Evolutionary conservation across 1,284 basidiomycete genomes (phyloP), one percentile per base, ranked within the genome.

Genomic region (Earliella scabrosa): DNA sequence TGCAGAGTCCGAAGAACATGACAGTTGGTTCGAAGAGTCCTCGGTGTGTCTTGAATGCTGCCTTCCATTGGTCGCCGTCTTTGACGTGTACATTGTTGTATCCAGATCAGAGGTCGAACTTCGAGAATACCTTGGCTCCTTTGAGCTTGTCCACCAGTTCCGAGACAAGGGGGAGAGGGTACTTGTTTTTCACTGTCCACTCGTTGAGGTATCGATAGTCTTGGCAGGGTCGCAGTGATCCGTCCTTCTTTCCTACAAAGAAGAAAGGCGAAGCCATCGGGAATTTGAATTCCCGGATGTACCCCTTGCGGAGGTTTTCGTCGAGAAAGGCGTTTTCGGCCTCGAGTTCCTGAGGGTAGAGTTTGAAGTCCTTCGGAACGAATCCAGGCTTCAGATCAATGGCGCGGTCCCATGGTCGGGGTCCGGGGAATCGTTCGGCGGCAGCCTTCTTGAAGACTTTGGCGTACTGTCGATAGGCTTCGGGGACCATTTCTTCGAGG

Each of bases 211-310:
- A 10, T n/a, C 23, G 14, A 18, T 39, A 49, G 16, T 49, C 47
- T 18, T 49, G 47, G 32, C 58, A 47, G 1, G 56, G 54, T 13
- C 52, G 47, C 2, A 65, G 52, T 2, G 21, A 24, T 29, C 61
- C 59, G 45, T 68, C 62, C 35, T 68, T 66, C 48, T 67, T 68
- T 29, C 56, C 56, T 24, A 67, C 56, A 39, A 68, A 68, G 57
- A 68, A 67, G 52, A 67, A 53, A 1, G 63, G 66, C 0, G 64
- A 65, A 24, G 60, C 69, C 24, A 64, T 61, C 0, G 70, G 63
- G 0, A 70, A 72, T 35, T 67, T 54, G 0, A 69, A 74, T 2
- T 52, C 57, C 5, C 53, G 39, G 24, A 75, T 72, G 46, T 69
- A 66, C 0, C 71, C 72, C 23, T 65, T 69, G 0, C 24, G 36